These are phyloP conservation scores for Ophiostoma sp. DNA, from an alignment of 2,329 filamentous ascomycete genomes.

Conservation along the genomic window DNA sequence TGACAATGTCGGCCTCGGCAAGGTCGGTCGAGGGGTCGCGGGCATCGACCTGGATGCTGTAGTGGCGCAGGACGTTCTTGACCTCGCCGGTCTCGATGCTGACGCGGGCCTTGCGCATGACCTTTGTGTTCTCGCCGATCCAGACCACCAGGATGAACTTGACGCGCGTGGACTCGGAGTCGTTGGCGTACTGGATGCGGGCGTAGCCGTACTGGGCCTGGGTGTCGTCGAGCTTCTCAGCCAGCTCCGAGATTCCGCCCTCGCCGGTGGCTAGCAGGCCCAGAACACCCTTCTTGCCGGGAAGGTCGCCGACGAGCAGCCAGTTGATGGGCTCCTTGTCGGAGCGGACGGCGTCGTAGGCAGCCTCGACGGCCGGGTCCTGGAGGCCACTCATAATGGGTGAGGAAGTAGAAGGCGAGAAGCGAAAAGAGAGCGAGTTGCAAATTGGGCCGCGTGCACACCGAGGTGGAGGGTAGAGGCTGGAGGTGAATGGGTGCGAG, in stretches of 20 bases:
- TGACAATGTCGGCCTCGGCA: constrained; percentile 56
- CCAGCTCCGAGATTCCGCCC: constrained; percentile 56
- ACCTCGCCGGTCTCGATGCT: constrained; percentile 62
- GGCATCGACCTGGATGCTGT: constrained; percentile 60
- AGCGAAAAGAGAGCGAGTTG: neutral
- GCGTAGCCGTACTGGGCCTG: constrained; percentile 63
- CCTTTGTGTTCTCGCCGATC: constrained; percentile 59
- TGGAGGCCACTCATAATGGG: constrained; percentile 51
- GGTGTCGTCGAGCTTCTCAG: constrained; percentile 48
- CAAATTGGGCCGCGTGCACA: constrained; percentile 5
- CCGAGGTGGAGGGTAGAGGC: too few species aligned
- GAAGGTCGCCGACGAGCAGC: constrained; percentile 59
- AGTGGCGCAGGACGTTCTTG: constrained; percentile 57
- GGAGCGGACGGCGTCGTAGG: constrained; percentile 61
- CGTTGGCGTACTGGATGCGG: constrained; percentile 64
- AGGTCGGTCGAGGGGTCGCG: constrained; percentile 52
- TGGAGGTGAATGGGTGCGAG: neutral
- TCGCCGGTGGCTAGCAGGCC: constrained; percentile 52
- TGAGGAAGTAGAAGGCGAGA: neutral
- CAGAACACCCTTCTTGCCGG: constrained; percentile 49
- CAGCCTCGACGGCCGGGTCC: constrained; percentile 54
- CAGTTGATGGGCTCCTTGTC: constrained; percentile 63
- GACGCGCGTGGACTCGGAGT: constrained; percentile 61
- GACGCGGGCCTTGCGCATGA: constrained; percentile 66
- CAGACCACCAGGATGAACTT: constrained; percentile 65